Evolutionary conservation across 257 asterid species (phyloP).

Genomic region (Salvia splendens): DNA sequence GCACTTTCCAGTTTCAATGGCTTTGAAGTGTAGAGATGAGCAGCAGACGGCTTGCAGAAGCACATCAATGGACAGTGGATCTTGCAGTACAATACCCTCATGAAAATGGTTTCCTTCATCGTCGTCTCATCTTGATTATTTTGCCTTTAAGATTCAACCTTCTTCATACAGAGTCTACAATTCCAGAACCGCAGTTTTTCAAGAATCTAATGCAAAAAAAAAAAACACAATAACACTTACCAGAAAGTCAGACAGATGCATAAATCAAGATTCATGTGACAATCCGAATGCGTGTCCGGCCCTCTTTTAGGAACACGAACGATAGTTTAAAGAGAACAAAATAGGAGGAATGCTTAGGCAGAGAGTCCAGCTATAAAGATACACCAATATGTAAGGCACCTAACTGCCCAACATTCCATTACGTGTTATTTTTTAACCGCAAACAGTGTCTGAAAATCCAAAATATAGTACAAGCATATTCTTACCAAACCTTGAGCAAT

Average conservation of each 20-base stretch:
- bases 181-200: not conserved
- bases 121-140: constrained; percentile 28
- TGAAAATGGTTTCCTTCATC: constrained; percentile 68
- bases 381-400: constrained; percentile 33
- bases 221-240: not conserved
- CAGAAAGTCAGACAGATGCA: constrained; percentile 10
- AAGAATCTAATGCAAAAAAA: not conserved
- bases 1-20: constrained; percentile 58
- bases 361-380: constrained; percentile 39
- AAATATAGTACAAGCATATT: constrained; percentile 17
- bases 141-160: not conserved
- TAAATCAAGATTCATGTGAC: constrained; percentile 7
- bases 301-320: not conserved
- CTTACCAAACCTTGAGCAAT: constrained; percentile 31
- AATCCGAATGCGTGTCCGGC: not conserved
- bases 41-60: constrained; percentile 81
- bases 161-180: not conserved
- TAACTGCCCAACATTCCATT: constrained; percentile 44
- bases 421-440: constrained; percentile 18
- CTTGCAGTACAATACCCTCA: constrained; percentile 83
- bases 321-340: constrained; percentile 37
- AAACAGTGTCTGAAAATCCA: not conserved
- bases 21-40: constrained; percentile 54
- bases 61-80: constrained; percentile 79
- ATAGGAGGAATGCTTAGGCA: constrained; percentile 40